Base-by-base conservation (phyloP, 2,329 filamentous ascomycete genomes). In the Lecanosticta acicola region DNA sequence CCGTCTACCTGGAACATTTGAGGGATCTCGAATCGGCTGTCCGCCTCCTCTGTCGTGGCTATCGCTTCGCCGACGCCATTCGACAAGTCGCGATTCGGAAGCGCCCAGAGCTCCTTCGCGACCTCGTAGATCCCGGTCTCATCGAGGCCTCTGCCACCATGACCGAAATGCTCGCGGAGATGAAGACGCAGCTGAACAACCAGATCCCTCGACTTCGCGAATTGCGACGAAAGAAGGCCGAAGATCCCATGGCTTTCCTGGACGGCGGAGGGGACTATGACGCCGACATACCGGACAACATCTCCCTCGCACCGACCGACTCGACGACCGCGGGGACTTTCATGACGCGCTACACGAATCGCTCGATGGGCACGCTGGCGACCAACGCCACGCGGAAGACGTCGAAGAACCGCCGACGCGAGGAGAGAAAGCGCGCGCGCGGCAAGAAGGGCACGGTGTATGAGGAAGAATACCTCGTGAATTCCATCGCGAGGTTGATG, bases 401-500 rank as follows among this genome's bases (percentile, higher is more conserved):
- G 33, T 85, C 81, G 62, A 94, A 93, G 74, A 96, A 94, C 63
- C 81, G 89, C 42, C 77, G 84, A 18, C 78, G 89, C 16, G 93
- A 98, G 68, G 93, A 98, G 73, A 82, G 94, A 66, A 98, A 98
- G 77, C 81, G 91, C 13, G 93, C 93, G 0, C 76, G 88, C 5
- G 93, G 93, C 18, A 91, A 95, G 66, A 97, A 97, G 73, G 93
- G 93, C 9, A 95, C 87, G 13, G 87, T 98, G 3, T 98, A 98
- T 66, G 93, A 98, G 67, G 91, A 97, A 63, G 93, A 97, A 67
- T 98, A 98, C 66, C 78, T 98, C 3, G 83, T 95, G 48, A 93
- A 90, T 65, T 91, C 84, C 56, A 82, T 97, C 29, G 79, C 84
- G 10, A 76, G 93, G 18, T 75, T 98, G 26, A 79, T 95, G 11